Evolutionary conservation across 2,329 filamentous ascomycete species (phyloP).

Genomic region (Fusarium abutilonis): DNA sequence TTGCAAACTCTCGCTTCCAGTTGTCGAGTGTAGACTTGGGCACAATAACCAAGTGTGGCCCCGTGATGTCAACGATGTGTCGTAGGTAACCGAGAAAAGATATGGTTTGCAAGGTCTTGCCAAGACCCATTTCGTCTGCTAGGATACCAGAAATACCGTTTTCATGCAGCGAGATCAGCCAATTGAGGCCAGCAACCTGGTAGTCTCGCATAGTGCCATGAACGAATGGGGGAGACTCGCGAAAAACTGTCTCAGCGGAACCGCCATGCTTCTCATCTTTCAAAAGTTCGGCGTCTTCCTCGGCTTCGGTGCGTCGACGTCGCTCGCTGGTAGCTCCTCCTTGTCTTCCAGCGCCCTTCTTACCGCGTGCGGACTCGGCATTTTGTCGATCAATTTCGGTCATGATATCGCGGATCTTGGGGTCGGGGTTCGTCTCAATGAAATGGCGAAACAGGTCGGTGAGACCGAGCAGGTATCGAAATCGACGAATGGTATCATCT

Average conservation of each 20-base stretch:
- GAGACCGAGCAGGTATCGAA: slow-evolving; percentile 91
- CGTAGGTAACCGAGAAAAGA: slow-evolving; percentile 94
- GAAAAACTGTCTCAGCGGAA: slow-evolving; percentile 87
- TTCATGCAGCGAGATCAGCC: slow-evolving; percentile 96
- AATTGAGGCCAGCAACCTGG: slow-evolving; percentile 94
- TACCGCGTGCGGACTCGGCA: slow-evolving; percentile 73
- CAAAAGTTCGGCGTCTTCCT: slow-evolving; percentile 90
- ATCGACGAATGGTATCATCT: slow-evolving; percentile 93
- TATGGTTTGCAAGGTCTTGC: slow-evolving; percentile 97
- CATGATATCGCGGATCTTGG: slow-evolving; percentile 93
- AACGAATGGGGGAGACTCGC: slow-evolving; percentile 92
- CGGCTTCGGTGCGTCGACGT: slow-evolving; percentile 90
- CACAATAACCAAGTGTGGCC: slow-evolving; percentile 90
- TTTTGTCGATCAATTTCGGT: slow-evolving; percentile 94
- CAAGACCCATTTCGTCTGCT: slow-evolving; percentile 98
- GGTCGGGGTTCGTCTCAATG: slow-evolving; percentile 96
- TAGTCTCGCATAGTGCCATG: slow-evolving; percentile 94
- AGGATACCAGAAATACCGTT: slow-evolving; percentile 98
- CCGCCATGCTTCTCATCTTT: slow-evolving; percentile 91
- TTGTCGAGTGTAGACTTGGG: slow-evolving; percentile 98
- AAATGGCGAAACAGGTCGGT: slow-evolving; percentile 99
- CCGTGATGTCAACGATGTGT: slow-evolving; percentile 87
- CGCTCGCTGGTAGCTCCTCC: slow-evolving; percentile 84
- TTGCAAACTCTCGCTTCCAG: slow-evolving; percentile 94
- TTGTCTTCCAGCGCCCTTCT: slow-evolving; percentile 80